These are phyloP conservation scores for Wickerhamomyces alni DNA, from an alignment of 805 yeast species.

Conservation along the genomic window DNA sequence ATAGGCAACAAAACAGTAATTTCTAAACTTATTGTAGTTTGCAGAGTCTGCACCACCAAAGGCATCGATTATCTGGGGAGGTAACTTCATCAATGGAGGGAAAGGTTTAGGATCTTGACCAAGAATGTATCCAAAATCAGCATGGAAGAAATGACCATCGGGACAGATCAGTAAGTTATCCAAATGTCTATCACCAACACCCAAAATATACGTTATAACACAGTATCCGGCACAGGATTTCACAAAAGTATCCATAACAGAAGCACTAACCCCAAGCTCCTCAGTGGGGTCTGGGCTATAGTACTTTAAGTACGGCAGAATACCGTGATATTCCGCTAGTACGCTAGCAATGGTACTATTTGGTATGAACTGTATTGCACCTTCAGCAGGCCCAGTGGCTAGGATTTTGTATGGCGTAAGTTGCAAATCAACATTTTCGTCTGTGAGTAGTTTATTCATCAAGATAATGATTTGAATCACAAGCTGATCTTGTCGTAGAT, in stretches of 20 bases:
- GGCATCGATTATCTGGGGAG: constrained; percentile 94
- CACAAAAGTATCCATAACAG: constrained; percentile 89
- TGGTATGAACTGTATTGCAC: constrained; percentile 91
- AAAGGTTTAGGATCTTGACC: constrained; percentile 98
- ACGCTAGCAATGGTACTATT: constrained; percentile 84
- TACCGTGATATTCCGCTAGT: constrained; percentile 66
- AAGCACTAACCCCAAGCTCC: constrained; percentile 30
- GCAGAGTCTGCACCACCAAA: constrained; percentile 92
- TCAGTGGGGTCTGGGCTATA: constrained; percentile 51
- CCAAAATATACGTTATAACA: constrained; percentile 88
- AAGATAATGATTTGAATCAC: constrained; percentile 89
- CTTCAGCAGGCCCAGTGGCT: constrained; percentile 88
- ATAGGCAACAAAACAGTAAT: constrained; percentile 91
- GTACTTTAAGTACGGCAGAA: constrained; percentile 60
- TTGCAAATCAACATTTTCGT: constrained; percentile 84
- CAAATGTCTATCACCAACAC: constrained; percentile 96
- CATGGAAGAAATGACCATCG: constrained; percentile 92
- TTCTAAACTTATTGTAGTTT: constrained; percentile 80
- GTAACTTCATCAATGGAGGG: constrained; percentile 96
- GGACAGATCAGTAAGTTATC: constrained; percentile 81
- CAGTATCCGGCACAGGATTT: constrained; percentile 97
- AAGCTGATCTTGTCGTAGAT: constrained; percentile 91
- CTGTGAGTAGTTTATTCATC: constrained; percentile 83
- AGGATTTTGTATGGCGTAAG: constrained; percentile 85
- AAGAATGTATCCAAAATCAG: constrained; percentile 93